These are phyloP conservation scores for Botrytis medusae DNA, from an alignment of 2,329 filamentous ascomycete genomes.

Conservation along the genomic window DNA sequence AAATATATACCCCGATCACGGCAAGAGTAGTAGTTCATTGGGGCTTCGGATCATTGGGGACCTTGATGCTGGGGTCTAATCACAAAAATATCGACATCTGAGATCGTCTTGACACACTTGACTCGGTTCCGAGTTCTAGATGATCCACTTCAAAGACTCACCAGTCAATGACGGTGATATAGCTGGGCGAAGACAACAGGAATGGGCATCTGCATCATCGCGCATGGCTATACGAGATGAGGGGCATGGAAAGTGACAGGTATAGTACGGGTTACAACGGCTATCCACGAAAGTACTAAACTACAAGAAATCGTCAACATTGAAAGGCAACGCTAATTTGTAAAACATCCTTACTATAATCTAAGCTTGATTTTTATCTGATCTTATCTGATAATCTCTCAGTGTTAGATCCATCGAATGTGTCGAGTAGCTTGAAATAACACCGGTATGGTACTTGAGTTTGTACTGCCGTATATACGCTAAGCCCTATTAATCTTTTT, in stretches of 20 bases:
- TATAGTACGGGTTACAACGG: background rate
- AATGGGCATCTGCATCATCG: background rate
- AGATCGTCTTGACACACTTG: background rate
- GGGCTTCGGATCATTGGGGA: background rate
- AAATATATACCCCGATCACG: slow-evolving; percentile 2
- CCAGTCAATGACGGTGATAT: background rate
- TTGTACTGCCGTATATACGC: background rate
- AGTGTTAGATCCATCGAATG: background rate
- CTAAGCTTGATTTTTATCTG: background rate
- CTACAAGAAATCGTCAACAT: background rate
- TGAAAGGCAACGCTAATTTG: background rate
- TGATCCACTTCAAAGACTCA: background rate
- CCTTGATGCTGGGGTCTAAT: background rate
- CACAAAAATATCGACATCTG: background rate
- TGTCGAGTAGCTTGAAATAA: background rate
- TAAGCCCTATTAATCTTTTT: background rate
- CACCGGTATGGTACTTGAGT: background rate
- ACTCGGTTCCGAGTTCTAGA: background rate
- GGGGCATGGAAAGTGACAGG: background rate
- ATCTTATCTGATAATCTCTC: background rate
- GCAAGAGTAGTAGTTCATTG: background rate
- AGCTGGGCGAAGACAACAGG: background rate
- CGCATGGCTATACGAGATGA: background rate
- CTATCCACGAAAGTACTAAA: background rate
- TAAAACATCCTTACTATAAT: background rate